These are phyloP conservation scores for Aspergillus pseudoterreus DNA, from an alignment of 2,329 filamentous ascomycete genomes.

Conservation along the genomic window DNA sequence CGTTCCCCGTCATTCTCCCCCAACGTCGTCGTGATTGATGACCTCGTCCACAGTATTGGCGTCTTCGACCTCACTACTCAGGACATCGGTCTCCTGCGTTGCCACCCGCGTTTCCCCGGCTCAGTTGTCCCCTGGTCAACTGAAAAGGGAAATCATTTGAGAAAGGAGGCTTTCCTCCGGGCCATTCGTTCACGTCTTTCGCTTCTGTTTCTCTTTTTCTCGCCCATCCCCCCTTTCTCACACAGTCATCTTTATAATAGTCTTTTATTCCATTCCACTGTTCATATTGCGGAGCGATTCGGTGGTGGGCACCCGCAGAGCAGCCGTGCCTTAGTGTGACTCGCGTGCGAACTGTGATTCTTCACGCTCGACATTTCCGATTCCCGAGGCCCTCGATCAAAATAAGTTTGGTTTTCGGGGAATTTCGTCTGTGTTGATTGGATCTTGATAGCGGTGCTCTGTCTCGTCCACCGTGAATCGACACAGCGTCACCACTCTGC, in stretches of 20 bases:
- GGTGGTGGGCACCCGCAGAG: conserved; percentile 2
- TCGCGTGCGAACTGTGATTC: conserved; percentile 14
- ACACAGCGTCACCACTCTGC: conserved; percentile 26
- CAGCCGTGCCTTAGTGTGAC: conserved; percentile 7
- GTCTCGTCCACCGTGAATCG: conserved; percentile 6
- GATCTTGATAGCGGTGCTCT: conserved; percentile 8
- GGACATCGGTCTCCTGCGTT: conserved; percentile 22
- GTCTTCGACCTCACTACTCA: conserved; percentile 23
- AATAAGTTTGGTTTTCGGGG: conserved; percentile 2
- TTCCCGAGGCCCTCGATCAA: neutral
- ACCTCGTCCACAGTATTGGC: conserved; percentile 18
- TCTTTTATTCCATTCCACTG: conserved; percentile 4
- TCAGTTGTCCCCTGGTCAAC: conserved; percentile 29
- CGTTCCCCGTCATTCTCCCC: conserved; percentile 13
- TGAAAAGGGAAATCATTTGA: conserved; percentile 29
- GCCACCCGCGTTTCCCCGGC: conserved; percentile 24
- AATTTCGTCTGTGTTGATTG: conserved; percentile 8
- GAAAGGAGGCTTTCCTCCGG: conserved; percentile 42
- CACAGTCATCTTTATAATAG: conserved; percentile 3
- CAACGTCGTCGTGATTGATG: conserved; percentile 26
- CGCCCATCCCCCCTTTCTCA: conserved; percentile 18
- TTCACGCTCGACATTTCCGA: neutral
- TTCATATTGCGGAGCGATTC: conserved; percentile 2
- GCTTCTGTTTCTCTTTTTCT: conserved; percentile 23
- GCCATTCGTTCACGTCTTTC: conserved; percentile 36